phyloP scores from a whole-genome alignment of 1,284 basidiomycete species.

The Lentinula novae-zelandiae region DNA sequence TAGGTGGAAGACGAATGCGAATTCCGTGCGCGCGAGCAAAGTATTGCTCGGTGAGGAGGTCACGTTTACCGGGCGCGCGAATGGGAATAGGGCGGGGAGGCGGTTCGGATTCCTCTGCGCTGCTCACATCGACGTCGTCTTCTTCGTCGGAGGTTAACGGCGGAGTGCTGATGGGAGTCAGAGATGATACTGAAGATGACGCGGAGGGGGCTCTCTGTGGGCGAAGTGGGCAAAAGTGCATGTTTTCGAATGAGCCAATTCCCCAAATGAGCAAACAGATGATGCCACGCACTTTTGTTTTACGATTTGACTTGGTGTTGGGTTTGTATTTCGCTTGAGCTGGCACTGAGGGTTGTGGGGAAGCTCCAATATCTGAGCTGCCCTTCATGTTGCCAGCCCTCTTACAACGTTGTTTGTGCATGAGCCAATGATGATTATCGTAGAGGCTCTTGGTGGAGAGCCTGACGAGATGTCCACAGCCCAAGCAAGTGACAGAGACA shows the following conservation, averaged over 20 bases:
- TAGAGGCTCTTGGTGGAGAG: constrained; percentile 63
- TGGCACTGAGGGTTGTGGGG: neutral
- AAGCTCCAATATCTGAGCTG: neutral
- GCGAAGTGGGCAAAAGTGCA: neutral
- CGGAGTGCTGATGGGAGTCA: constrained; percentile 24
- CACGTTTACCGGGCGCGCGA: constrained; percentile 1
- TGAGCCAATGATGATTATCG: constrained; percentile 65
- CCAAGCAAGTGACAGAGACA: constrained; percentile 50
- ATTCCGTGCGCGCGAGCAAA: constrained; percentile 29
- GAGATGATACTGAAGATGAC: constrained; percentile 14
- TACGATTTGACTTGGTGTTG: neutral
- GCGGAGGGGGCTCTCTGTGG: constrained; percentile 12
- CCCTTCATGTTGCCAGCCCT: neutral
- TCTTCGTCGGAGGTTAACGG: constrained; percentile 37
- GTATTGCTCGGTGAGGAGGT: constrained; percentile 28
- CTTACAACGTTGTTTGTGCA: constrained; percentile 54
- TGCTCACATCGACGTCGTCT: constrained; percentile 17
- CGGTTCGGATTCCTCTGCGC: neutral
- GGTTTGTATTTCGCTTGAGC: neutral
- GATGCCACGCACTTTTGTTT: neutral
- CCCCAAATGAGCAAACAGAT: neutral
- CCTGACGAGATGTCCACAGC: constrained; percentile 56
- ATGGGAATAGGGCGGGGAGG: neutral
- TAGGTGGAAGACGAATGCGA: constrained; percentile 15
- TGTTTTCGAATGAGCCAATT: neutral